Base-by-base conservation (phyloP, 352 stramenopile genomes). In the Globisporangium iwayamae region DNA sequence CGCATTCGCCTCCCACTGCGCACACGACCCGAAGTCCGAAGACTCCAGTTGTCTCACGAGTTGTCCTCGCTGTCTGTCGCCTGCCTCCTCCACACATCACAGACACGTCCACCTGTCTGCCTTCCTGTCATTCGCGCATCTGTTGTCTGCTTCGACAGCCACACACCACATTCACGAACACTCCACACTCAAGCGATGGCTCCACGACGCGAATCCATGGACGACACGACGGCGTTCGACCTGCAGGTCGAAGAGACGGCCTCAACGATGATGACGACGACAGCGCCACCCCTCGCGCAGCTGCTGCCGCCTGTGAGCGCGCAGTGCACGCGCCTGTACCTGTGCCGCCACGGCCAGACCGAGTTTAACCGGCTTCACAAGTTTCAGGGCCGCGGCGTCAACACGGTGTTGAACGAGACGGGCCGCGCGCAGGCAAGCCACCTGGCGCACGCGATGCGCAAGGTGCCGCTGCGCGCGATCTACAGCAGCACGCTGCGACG, bases 331-430 rank as follows among this genome's bases (percentile, higher is more conserved):
- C 70, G 85, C 36, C 65, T 94, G 10, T 94, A 84, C 62, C 69
- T 94, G 45, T 94, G 85, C 45, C 83, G 85, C 50, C 85, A 94
- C 51, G 85, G 85, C 28, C 79, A 94, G 63, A 94, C 85, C 20
- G 85, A 94, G 56, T 92, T 68, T 70, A 94, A 94, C 64, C 66
- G 68, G 25, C 73, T 83, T 59, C 72, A 78, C 65, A 89, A 89
- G 66, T 84, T 91, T 56, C 85, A 94, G 66, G 85, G 85, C 36
- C 81, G 85, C 32, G 85, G 85, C 32, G 83, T 94, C 16, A 88
- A 94, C 68, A 89, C 81, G 43, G 62, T 78, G 11, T 67, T 94
- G 53, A 94, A 94, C 51, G 74, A 71, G 18, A 73, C 73, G 0
- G 85, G 85, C 1, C 59, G 82, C 30, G 68, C 76, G 4, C 85